Evolutionary conservation across 106 monocot species (phyloP).

Genomic region (Dendrobium nobile): DNA sequence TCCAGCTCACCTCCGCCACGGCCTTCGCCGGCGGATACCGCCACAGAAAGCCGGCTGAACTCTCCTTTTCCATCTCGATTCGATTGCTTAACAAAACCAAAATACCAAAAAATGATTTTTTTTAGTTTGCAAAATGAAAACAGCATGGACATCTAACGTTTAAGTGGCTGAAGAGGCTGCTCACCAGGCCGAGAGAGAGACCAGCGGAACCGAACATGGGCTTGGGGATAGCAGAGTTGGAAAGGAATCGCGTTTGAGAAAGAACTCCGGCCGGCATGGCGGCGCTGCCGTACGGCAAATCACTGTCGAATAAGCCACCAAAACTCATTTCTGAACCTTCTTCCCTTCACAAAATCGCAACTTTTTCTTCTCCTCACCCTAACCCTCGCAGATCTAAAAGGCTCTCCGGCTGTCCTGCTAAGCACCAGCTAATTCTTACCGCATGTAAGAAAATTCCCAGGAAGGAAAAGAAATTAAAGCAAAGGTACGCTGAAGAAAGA

Average conservation of each 20-base stretch:
- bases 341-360: not conserved
- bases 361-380: not conserved
- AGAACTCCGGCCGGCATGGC: conserved; percentile 1
- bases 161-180: not conserved
- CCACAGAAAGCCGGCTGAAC: not conserved
- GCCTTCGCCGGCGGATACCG: not conserved
- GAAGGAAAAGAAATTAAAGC: not conserved
- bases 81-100: conserved; percentile 1
- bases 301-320: conserved; percentile 6
- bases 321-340: conserved; percentile 4
- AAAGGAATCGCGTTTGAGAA: not conserved
- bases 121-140: not conserved
- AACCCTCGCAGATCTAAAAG: conserved; percentile 5
- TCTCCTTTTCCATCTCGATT: conserved; percentile 10
- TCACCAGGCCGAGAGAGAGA: conserved; percentile 48
- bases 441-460: not conserved
- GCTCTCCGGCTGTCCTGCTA: not conserved
- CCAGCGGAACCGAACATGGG: conserved; percentile 44
- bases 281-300: conserved; percentile 2
- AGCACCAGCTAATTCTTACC: not conserved
- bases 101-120: not conserved
- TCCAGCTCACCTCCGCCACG: not conserved
- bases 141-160: not conserved
- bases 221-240: conserved; percentile 12
- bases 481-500: not conserved